phyloP scores from a whole-genome alignment of 1,139 yeast species.

The Candida mesenterica region DNA sequence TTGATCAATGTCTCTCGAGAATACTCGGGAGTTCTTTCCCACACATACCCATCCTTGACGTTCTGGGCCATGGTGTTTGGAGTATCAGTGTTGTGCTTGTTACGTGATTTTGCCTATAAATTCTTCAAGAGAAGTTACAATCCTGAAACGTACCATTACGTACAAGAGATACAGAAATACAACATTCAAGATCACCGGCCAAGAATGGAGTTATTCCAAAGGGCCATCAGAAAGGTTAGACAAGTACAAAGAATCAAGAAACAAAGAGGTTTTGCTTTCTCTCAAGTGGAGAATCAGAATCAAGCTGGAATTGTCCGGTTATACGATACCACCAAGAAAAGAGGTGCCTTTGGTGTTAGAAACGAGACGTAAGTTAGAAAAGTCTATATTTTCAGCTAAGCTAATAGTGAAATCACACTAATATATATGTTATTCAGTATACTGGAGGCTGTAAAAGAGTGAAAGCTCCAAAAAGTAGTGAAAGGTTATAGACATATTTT shows the following conservation, averaged over 20 bases:
- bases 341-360: constrained; percentile 28
- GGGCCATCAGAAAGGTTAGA: constrained; percentile 94
- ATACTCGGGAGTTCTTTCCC: constrained; percentile 74
- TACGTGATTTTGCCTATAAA: constrained; percentile 92
- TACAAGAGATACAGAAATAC: constrained; percentile 94
- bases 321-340: constrained; percentile 83
- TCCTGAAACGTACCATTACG: constrained; percentile 92
- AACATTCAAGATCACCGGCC: constrained; percentile 94
- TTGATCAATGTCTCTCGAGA: constrained; percentile 77
- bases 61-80: constrained; percentile 86
- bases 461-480: too few species aligned
- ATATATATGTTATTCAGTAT: too few species aligned
- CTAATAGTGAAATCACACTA: too few species aligned
- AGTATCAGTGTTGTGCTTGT: constrained; percentile 70
- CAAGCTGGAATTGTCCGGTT: constrained; percentile 90
- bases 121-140: constrained; percentile 86
- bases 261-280: constrained; percentile 97
- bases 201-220: constrained; percentile 93
- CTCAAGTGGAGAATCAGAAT: constrained; percentile 91
- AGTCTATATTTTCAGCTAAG: too few species aligned
- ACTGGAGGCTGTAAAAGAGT: too few species aligned
- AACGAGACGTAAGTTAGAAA: not conserved
- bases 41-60: constrained; percentile 71
- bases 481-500: too few species aligned
- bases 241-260: constrained; percentile 98